Evolutionary conservation across 1,284 basidiomycete species (phyloP).

Genomic region (Puccinia triticina): DNA sequence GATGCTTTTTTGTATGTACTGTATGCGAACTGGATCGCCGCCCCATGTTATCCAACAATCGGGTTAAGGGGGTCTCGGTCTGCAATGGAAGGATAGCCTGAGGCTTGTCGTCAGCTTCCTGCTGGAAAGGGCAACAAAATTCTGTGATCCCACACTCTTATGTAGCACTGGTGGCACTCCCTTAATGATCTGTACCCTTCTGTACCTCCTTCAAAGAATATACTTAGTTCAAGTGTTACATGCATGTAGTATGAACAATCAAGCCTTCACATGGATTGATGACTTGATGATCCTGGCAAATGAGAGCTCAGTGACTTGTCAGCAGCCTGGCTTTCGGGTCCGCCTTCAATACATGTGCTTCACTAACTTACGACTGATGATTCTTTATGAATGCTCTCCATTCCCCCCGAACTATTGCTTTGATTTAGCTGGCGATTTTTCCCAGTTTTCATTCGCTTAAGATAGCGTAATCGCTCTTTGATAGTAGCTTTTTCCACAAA

Average conservation of each 20-base stretch:
- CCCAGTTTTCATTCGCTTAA: not conserved
- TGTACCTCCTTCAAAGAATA: not conserved
- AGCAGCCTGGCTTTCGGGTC: not conserved
- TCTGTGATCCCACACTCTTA: not conserved
- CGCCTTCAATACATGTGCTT: not conserved
- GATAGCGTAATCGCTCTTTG: not conserved
- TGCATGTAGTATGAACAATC: not conserved
- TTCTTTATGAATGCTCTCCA: not conserved
- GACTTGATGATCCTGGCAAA: not conserved
- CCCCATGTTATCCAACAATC: no score
- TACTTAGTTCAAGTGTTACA: not conserved
- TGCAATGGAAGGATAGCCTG: not conserved
- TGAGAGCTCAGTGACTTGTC: not conserved
- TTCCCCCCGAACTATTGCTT: no score
- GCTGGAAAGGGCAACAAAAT: not conserved
- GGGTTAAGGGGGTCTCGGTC: not conserved
- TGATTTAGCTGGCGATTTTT: no score
- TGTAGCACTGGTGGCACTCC: not conserved
- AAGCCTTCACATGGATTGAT: not conserved
- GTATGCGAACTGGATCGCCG: not conserved
- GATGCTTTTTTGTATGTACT: not conserved
- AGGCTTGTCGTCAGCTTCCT: not conserved
- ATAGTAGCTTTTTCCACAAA: not conserved
- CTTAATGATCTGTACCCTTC: not conserved
- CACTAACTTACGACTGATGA: not conserved